Conservation (phyloP, 2,329 filamentous ascomycete genomes). For the Alternaria postmessia region DNA sequence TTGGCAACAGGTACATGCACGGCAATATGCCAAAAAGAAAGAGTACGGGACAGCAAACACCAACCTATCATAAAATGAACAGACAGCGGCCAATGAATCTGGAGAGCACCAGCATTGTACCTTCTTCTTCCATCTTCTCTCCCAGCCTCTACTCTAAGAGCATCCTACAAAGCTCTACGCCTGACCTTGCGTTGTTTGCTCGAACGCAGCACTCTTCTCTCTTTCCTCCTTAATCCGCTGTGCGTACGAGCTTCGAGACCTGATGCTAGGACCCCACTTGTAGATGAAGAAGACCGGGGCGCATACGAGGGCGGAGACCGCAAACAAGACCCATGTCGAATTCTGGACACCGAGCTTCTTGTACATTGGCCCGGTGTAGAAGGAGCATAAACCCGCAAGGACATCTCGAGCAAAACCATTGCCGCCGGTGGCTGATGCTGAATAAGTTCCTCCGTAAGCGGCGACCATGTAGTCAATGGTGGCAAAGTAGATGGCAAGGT, state of each 20-base stretch:
- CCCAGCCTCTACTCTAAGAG: background rate
- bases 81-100: background rate
- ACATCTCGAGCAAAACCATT: slow-evolving; percentile 80
- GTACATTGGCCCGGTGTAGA: slow-evolving; percentile 56
- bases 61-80: slow-evolving; percentile 1
- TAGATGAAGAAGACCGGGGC: slow-evolving; percentile 66
- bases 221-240: slow-evolving; percentile 32
- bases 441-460: slow-evolving; percentile 72
- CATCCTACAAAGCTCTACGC: background rate
- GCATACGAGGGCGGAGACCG: slow-evolving; percentile 58
- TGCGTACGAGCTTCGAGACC: slow-evolving; percentile 48
- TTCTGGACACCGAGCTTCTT: slow-evolving; percentile 36
- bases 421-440: slow-evolving; percentile 77
- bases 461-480: slow-evolving; percentile 83
- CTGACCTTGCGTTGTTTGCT: slow-evolving; percentile 7
- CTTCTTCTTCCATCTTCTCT: background rate
- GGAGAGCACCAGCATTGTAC: background rate
- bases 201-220: slow-evolving; percentile 20
- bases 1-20: background rate
- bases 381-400: slow-evolving; percentile 73
- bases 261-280: slow-evolving; percentile 61
- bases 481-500: slow-evolving; percentile 75
- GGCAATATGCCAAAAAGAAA: background rate
- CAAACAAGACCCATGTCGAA: slow-evolving; percentile 56
- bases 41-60: background rate